phyloP scores from a whole-genome alignment of 768 basidiomycete species.

The Trametes elegans region DNA sequence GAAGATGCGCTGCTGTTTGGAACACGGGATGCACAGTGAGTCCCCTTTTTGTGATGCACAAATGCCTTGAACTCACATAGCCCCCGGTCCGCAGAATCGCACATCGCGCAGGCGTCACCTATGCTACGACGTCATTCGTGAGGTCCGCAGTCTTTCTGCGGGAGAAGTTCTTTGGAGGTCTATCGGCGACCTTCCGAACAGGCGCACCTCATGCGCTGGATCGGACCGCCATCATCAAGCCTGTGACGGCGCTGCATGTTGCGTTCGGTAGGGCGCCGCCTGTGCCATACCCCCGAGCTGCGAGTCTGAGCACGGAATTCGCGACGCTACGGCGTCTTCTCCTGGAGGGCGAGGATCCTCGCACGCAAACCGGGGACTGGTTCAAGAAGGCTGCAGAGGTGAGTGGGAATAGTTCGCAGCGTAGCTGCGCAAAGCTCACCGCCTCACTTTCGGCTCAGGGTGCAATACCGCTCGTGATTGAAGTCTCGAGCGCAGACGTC shows the following conservation, averaged over 20 bases:
- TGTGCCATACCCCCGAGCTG: conserved; percentile 16
- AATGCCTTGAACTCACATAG: background rate
- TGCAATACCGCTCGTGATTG: conserved; percentile 69
- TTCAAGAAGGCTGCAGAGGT: conserved; percentile 38
- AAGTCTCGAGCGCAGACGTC: conserved; percentile 74
- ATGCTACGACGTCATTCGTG: conserved; percentile 33
- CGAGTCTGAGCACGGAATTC: conserved; percentile 79
- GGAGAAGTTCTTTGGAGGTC: conserved; percentile 35
- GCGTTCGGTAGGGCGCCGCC: conserved; percentile 32
- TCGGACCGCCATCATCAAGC: conserved; percentile 41
- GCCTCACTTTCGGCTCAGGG: conserved; percentile 43
- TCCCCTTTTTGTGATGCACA: conserved; percentile 15
- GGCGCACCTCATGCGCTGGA: conserved; percentile 40
- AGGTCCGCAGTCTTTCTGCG: conserved; percentile 10
- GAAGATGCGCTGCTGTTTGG: conserved; percentile 72
- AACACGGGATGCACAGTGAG: conserved; percentile 70
- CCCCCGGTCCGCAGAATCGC: conserved; percentile 47
- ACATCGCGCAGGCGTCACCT: conserved; percentile 53
- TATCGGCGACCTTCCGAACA: conserved; percentile 45
- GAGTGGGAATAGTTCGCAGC: background rate
- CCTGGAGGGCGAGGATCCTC: conserved; percentile 35
- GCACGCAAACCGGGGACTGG: conserved; percentile 32
- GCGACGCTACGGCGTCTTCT: conserved; percentile 68
- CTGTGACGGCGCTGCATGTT: conserved; percentile 45
- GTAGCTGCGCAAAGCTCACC: conserved; percentile 9